Conservation (phyloP, 164 flowering plant genomes). For the Taxillus chinensis region DNA sequence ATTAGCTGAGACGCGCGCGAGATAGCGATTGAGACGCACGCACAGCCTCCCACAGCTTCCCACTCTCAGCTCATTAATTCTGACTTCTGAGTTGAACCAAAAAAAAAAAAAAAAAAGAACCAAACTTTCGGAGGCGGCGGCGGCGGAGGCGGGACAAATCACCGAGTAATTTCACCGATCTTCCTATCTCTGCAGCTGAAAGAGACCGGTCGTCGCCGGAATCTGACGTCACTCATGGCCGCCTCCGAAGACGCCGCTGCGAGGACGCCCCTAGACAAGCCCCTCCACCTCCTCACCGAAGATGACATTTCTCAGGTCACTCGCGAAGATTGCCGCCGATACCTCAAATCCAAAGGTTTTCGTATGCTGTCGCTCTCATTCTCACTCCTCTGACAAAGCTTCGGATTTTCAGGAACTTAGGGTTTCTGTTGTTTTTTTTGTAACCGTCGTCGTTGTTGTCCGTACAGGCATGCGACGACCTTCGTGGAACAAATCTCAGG, state of each 20-base stretch:
- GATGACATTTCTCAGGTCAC: slow-evolving; percentile 5
- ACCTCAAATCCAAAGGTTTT: slow-evolving; percentile 2
- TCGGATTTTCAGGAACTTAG: too few species aligned
- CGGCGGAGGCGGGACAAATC: too few species aligned
- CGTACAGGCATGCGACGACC: slow-evolving; percentile 4
- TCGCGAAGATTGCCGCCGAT: slow-evolving; percentile 2
- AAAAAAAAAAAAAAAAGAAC: too few species aligned
- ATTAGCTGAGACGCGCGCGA: not conserved
- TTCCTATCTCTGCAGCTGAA: not conserved
- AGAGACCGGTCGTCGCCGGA: not conserved
- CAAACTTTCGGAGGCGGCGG: too few species aligned
- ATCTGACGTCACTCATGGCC: not conserved
- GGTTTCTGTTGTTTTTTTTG: too few species aligned
- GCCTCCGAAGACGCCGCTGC: not conserved
- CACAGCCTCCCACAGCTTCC: not conserved
- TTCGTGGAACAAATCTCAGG: slow-evolving; percentile 7
- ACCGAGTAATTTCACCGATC: not conserved
- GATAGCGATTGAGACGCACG: not conserved
- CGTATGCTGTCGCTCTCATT: not conserved
- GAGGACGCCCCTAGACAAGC: not conserved
- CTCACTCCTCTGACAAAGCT: not conserved
- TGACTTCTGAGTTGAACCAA: too few species aligned
- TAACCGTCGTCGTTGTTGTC: not conserved
- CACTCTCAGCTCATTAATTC: not conserved
- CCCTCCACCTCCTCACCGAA: slow-evolving; percentile 1